Percentiles rank a stretch among this genome's conserved stretches.
These are phyloP conservation scores for Coniochaeta sp. DNA, from an alignment of 2,329 filamentous ascomycete genomes.

Conservation along the genomic window DNA sequence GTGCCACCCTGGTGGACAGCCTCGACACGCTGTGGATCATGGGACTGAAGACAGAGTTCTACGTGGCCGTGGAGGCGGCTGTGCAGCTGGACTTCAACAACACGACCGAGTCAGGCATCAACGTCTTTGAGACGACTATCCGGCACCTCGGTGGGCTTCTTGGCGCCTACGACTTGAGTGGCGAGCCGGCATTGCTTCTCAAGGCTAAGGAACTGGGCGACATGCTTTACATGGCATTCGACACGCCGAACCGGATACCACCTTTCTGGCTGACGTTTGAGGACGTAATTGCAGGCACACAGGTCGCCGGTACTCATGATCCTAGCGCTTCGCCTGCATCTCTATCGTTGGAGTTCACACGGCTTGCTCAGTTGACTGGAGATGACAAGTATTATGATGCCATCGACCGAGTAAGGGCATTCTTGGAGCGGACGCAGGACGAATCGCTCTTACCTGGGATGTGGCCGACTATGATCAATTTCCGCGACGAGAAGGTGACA, in stretches of 20 bases:
- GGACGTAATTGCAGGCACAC: slow-evolving; percentile 24
- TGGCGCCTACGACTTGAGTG: slow-evolving; percentile 35
- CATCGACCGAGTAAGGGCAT: slow-evolving; percentile 63
- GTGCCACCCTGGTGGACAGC: slow-evolving; percentile 51
- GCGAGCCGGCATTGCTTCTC: slow-evolving; percentile 28
- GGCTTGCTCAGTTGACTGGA: slow-evolving; percentile 61
- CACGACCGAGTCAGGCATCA: slow-evolving; percentile 27
- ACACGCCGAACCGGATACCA: slow-evolving; percentile 41
- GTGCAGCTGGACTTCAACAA: slow-evolving; percentile 40
- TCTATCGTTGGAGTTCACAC: slow-evolving; percentile 58
- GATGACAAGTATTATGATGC: slow-evolving; percentile 68
- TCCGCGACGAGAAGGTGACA: slow-evolving; percentile 36
- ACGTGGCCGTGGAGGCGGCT: slow-evolving; percentile 40
- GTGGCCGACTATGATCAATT: slow-evolving; percentile 63
- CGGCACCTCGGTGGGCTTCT: slow-evolving; percentile 37
- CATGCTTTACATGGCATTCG: slow-evolving; percentile 38
- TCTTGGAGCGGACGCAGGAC: slow-evolving; percentile 62
- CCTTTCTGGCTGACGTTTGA: slow-evolving; percentile 49
- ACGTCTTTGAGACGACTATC: slow-evolving; percentile 40
- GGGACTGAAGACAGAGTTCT: slow-evolving; percentile 49
- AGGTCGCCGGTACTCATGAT: slow-evolving; percentile 18
- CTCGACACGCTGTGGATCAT: slow-evolving; percentile 58
- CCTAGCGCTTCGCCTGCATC: no score
- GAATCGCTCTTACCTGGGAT: slow-evolving; percentile 63
- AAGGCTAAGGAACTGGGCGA: slow-evolving; percentile 39